Evolutionary conservation across 225 moss, liverwort and hornwort species (phyloP).

Genomic region (Anthoceros angustus): DNA sequence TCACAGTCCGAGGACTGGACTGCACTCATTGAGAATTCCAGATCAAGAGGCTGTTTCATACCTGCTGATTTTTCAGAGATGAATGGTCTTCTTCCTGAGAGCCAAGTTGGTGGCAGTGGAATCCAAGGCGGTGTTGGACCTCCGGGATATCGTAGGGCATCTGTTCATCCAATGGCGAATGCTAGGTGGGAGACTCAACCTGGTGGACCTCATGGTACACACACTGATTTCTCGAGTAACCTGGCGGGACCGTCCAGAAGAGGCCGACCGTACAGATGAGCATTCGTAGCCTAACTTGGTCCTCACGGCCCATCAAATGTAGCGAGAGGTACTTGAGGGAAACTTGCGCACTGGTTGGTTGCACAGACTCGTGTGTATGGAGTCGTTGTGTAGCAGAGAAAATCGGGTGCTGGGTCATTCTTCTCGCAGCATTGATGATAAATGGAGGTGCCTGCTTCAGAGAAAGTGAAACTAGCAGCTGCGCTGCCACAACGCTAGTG

Average conservation of each 20-base stretch:
- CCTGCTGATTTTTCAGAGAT: conserved; percentile 51
- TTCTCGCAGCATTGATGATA: too few relatives aligned
- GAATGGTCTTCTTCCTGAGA: conserved; percentile 70
- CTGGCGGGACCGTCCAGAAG: background rate
- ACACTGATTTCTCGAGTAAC: background rate
- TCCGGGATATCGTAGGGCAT: background rate
- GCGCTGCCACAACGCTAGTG: too few relatives aligned
- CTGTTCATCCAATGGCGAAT: background rate
- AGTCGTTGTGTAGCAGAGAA: too few relatives aligned
- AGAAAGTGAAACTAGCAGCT: too few relatives aligned
- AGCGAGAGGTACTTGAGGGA: too few relatives aligned
- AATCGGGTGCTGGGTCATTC: too few relatives aligned
- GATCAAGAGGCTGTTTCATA: conserved; percentile 55
- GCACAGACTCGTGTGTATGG: too few relatives aligned
- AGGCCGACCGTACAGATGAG: background rate
- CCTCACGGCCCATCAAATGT: too few relatives aligned
- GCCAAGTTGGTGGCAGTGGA: conserved; percentile 13
- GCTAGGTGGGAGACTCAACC: background rate
- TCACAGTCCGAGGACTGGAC: conserved; percentile 95
- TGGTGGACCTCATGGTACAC: background rate
- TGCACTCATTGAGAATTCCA: conserved; percentile 67
- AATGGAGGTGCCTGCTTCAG: too few relatives aligned
- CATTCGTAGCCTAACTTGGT: background rate
- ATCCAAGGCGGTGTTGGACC: background rate
- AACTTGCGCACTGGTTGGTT: too few relatives aligned